These are phyloP conservation scores for Silene latifolia DNA, from an alignment of 148 eudicot genomes.

Conservation along the genomic window DNA sequence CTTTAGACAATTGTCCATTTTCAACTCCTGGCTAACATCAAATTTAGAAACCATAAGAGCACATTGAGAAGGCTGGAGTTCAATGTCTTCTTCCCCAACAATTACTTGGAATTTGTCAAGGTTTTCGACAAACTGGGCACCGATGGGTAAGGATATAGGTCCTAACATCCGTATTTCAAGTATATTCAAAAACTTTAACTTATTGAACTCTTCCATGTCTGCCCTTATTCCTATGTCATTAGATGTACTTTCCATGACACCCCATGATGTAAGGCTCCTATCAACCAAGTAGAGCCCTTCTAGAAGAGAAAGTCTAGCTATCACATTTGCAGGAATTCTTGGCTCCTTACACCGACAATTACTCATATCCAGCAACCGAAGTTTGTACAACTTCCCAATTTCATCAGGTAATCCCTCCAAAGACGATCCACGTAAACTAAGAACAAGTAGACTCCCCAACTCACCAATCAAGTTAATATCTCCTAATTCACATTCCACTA, in stretches of 20 bases:
- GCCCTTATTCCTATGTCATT: background rate
- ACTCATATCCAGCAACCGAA: slow-evolving; percentile 6
- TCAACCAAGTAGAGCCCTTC: slow-evolving; percentile 10
- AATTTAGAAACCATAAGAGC: background rate
- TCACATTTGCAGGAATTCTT: background rate
- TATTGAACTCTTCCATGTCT: background rate
- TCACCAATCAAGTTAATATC: background rate
- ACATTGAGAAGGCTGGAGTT: too few relatives aligned
- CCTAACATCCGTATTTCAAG: background rate
- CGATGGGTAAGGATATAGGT: background rate
- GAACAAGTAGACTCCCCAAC: background rate
- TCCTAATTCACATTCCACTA: slow-evolving; percentile 1
- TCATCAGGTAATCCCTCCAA: background rate
- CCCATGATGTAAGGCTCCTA: background rate
- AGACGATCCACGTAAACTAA: background rate
- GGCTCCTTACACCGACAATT: background rate
- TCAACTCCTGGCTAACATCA: background rate
- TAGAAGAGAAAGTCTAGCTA: background rate
- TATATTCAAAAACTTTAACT: background rate
- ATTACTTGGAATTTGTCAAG: background rate
- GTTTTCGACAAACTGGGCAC: background rate
- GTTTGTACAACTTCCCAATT: background rate
- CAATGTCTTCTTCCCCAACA: background rate
- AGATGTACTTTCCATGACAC: background rate
- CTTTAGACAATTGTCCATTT: background rate